Evolutionary conservation across 768 basidiomycete genomes (phyloP), one percentile per base, ranked within the genome.

Genomic region (Lactarius evosmus): DNA sequence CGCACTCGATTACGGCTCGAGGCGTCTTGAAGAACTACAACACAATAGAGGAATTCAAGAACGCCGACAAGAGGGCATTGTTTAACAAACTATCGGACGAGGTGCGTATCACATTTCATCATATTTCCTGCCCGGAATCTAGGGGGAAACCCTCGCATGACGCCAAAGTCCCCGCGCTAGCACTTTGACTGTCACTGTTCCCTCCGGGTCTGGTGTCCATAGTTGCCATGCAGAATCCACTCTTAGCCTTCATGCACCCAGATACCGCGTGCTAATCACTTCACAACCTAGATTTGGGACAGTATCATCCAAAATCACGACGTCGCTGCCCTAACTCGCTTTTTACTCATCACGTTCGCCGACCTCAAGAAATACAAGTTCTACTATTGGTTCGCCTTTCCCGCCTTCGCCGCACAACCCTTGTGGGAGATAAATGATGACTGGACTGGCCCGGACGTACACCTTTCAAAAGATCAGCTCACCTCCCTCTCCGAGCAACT

Each of bases 361-460:
- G 97, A 99, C 75, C 86, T 99, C 69, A 99, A 98, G 82, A 98
- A 95, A 74, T 98, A 97, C 80, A 89, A 88, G 69, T 98, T 94
- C 73, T 95, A 88, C 71, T 98, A 98, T 76, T 99, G 96, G 97
- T 98, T 98, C 71, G 90, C 91, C 0, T 97, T 98, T 74, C 96
- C 97, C 2, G 93, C 95, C 0, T 87, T 98, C 67, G 87, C 88
- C 0, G 79, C 91, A 25, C 93, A 92, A 69, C 95, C 97, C 7
- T 85, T 89, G 6, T 98, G 95, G 95, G 88, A 92, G 78, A 87
- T 91, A 68, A 77, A 78, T 36, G 82, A 79, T 12, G 89, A 87
- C 0, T 90, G 89, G 85, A 76, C 72, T 55, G 58, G 67, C 33
- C 88, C 84, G 3, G 73, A 75, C 0, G 77, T 76, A 3, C 78